Evolutionary conservation across 306 rosid species (phyloP).

Genomic region (Cucurbita moschata): DNA sequence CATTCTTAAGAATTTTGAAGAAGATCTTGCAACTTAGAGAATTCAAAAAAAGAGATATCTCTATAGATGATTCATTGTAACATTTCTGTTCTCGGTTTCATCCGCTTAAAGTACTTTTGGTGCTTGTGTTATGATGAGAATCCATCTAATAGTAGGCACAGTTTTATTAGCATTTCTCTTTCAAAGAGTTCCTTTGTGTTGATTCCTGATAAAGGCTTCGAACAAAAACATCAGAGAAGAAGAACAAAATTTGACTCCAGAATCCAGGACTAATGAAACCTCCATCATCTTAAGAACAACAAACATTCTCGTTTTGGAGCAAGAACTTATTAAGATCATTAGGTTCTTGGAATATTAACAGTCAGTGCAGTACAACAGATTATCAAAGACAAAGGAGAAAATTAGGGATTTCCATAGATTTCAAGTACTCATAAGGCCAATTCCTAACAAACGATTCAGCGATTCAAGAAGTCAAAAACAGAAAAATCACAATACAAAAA

Average conservation of each 20-base stretch:
- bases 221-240: background rate
- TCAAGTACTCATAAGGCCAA: constrained; percentile 16
- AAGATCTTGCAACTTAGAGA: too few species aligned
- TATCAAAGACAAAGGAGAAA: constrained; percentile 26
- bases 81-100: too few species aligned
- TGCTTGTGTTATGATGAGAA: constrained; percentile 28
- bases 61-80: too few species aligned
- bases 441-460: constrained; percentile 9
- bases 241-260: constrained; percentile 47
- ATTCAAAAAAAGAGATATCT: too few species aligned
- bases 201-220: constrained; percentile 25
- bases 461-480: constrained; percentile 17
- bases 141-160: constrained; percentile 52
- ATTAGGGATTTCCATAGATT: constrained; percentile 16
- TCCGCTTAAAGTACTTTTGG: background rate
- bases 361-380: constrained; percentile 32
- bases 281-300: constrained; percentile 6
- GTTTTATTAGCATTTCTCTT: constrained; percentile 26
- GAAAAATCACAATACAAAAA: constrained; percentile 27
- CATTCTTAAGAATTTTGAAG: too few species aligned
- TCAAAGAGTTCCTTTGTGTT: constrained; percentile 53
- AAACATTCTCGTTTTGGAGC: constrained; percentile 28
- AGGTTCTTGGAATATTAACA: constrained; percentile 14
- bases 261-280: constrained; percentile 28
- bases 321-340: constrained; percentile 26